These are phyloP conservation scores for Acidomyces sp. DNA, from an alignment of 495 filamentous ascomycete species.

Conservation along the genomic window DNA sequence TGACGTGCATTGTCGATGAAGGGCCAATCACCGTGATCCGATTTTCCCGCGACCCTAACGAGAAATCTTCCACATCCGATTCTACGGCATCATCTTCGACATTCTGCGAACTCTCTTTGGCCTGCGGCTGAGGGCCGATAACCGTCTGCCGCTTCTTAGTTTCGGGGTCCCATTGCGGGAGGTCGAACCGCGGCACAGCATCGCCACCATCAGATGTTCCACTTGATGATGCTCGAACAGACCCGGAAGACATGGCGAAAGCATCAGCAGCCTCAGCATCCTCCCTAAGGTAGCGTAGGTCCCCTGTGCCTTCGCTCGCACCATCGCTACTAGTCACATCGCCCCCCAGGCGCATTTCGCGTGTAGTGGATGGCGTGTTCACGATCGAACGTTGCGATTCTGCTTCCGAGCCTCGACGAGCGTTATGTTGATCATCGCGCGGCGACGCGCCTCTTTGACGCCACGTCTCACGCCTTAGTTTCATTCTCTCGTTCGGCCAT, in stretches of 20 bases:
- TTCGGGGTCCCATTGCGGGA: conserved; percentile 1
- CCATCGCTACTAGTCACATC: background rate
- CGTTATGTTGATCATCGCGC: background rate
- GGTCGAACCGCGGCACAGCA: conserved; percentile 1
- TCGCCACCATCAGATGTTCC: background rate
- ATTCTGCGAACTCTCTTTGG: background rate
- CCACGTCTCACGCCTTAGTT: conserved; percentile 10
- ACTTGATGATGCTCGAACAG: no score
- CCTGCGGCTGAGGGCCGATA: conserved; percentile 1
- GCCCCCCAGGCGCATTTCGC: background rate
- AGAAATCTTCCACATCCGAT: conserved; percentile 10
- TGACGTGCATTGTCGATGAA: no score
- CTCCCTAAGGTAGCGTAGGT: background rate
- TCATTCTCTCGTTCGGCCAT: conserved; percentile 45
- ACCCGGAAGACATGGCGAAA: conserved; percentile 4
- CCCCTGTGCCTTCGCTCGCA: background rate
- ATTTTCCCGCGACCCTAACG: conserved; percentile 5
- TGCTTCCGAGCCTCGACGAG: background rate
- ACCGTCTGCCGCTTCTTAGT: conserved; percentile 6
- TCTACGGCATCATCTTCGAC: conserved; percentile 1
- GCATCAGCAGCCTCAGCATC: conserved; percentile 9
- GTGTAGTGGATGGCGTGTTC: background rate
- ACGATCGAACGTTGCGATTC: background rate
- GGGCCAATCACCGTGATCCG: conserved; percentile 10
- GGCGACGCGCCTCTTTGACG: background rate